Conservation (phyloP, 495 filamentous ascomycete genomes). For the Penicillium cataractarum region DNA sequence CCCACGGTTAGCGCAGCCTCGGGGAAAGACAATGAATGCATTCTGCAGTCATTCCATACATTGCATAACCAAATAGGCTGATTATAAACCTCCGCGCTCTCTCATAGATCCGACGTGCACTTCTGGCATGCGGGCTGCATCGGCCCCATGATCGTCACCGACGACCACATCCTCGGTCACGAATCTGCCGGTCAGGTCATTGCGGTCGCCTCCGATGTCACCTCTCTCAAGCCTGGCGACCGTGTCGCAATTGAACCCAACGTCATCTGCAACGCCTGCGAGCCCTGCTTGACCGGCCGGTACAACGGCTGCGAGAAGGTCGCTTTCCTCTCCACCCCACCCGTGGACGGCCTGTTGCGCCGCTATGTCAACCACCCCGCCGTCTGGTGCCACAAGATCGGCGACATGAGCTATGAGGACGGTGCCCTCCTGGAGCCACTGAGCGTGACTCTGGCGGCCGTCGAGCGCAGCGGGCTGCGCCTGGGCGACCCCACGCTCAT, state of each 20-base stretch:
- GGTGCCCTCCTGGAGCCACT: constrained; percentile 87
- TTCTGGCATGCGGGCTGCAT: constrained; percentile 96
- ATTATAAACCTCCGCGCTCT: neutral
- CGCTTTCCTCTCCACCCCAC: constrained; percentile 84
- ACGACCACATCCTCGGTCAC: constrained; percentile 88
- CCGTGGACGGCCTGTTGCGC: constrained; percentile 83
- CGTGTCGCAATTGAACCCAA: constrained; percentile 91
- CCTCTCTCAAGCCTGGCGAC: constrained; percentile 74
- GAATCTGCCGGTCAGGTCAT: constrained; percentile 86
- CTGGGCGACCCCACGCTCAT: constrained; percentile 84
- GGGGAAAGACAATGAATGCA: neutral
- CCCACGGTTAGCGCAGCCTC: neutral
- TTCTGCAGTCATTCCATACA: neutral
- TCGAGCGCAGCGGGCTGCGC: constrained; percentile 75
- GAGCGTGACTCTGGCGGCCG: constrained; percentile 79
- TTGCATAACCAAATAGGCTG: neutral
- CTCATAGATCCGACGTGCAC: constrained; percentile 80
- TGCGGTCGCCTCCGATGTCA: constrained; percentile 77
- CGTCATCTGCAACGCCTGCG: constrained; percentile 84
- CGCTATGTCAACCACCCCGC: constrained; percentile 93
- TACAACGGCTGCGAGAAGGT: constrained; percentile 92
- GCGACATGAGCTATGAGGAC: constrained; percentile 84
- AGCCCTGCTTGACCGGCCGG: constrained; percentile 84
- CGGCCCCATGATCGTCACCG: constrained; percentile 88
- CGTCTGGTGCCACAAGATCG: constrained; percentile 91